Evolutionary conservation across 179 eudicot genomes (phyloP).

Genomic region (Beta macrorhiza): DNA sequence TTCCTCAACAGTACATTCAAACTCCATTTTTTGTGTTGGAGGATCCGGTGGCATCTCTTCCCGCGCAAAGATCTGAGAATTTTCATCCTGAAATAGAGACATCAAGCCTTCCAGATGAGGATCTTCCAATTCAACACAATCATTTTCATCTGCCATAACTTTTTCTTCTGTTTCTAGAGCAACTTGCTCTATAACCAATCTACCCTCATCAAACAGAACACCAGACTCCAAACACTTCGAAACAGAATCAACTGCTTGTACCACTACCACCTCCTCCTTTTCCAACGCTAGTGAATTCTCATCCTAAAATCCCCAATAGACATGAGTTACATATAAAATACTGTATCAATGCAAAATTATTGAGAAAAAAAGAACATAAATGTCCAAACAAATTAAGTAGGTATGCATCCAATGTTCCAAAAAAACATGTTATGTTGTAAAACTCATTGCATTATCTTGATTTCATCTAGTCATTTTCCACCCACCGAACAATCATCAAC

Average conservation of each 20-base stretch:
- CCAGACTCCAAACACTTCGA: slow-evolving; percentile 20
- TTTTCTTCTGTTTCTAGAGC: slow-evolving; percentile 21
- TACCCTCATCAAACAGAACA: slow-evolving; percentile 19
- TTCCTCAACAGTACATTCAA: not conserved
- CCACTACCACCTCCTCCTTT: slow-evolving; percentile 9
- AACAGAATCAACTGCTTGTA: slow-evolving; percentile 10
- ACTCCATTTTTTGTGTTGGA: not conserved
- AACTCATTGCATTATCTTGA: not conserved
- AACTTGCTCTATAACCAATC: slow-evolving; percentile 16
- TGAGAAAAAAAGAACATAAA: not conserved
- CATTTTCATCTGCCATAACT: slow-evolving; percentile 17
- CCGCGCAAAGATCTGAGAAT: slow-evolving; percentile 18
- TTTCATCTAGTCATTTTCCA: not conserved
- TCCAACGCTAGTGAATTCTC: slow-evolving; percentile 20
- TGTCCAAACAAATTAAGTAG: too few species aligned
- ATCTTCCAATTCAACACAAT: slow-evolving; percentile 26
- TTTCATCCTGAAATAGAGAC: slow-evolving; percentile 31
- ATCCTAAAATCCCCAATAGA: slow-evolving; percentile 25
- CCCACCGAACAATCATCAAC: not conserved
- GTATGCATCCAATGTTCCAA: not conserved
- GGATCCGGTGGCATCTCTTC: not conserved
- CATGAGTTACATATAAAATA: slow-evolving; percentile 1
- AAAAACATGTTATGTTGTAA: not conserved
- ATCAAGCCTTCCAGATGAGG: not conserved
- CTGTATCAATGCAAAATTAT: not conserved